Evolutionary conservation across 1,284 basidiomycete species (phyloP), one percentile per base, ranked within the genome.

Genomic region (Sanghuangporus baumii): DNA sequence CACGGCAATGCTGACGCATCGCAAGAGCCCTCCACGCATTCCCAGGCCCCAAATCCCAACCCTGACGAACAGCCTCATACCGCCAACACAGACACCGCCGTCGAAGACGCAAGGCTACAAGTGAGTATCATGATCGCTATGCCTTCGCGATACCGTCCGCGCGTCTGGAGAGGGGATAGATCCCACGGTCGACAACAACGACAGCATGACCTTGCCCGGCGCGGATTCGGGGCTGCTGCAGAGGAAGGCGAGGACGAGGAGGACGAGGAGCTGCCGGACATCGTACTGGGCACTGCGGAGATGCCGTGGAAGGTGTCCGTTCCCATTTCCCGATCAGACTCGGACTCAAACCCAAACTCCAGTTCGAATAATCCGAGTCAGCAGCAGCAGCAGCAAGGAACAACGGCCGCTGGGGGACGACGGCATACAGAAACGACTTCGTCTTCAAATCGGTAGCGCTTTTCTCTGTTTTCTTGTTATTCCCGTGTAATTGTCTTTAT

Each of bases 101-200:
- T 74, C 0, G 69, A 51, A 74, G 76, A 7, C 66, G 60, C 60
- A 2, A 18, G 23, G 11, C 71, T 80, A 18, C 82, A 85, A 68
- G 76, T 88, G 11, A 78, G 82, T 26, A 80, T 88, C 6, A 75
- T 89, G 60, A 77, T 89, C 61, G 77, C 81, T 38, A 87, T 89
- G 86, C 87, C 87, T 2, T 76, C 79, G 36, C 75, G 71, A 12
- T 72, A 71, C 36, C 69, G 69, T 14, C 65, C 69, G 60, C 67
- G 63, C 65, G 60, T 59, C 11, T 65, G 62, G 67, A 55, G 55
- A 58, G 57, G 50, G 60, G 61, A 12, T 31, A 37, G 14, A 14
- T 14, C 43, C n/a, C n/a, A 51, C 16, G 43, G 43, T 16, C 43
- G 74, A 68, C 69, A 61, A 66, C 66, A 66, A 55, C 9, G 9